Percentiles rank a stretch among this genome's conserved stretches.
Evolutionary conservation across 495 filamentous ascomycete genomes (phyloP).

Genomic region (Apodospora peruviana): DNA sequence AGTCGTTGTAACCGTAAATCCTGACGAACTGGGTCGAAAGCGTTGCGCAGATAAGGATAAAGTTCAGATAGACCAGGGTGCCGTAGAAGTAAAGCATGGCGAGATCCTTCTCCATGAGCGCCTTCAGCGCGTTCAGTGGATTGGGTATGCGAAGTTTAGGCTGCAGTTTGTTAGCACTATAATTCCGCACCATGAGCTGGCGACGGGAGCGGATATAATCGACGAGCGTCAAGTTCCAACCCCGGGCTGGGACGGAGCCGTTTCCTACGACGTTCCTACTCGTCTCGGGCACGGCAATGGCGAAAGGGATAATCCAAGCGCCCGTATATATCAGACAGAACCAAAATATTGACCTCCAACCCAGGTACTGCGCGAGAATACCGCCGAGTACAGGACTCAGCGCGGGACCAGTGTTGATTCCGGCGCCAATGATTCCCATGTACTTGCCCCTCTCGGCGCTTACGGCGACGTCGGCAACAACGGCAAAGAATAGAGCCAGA

Average conservation of each 20-base stretch:
- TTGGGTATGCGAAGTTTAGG: conserved; percentile 62
- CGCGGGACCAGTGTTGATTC: conserved; percentile 48
- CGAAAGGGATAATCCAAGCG: conserved; percentile 46
- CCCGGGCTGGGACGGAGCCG: conserved; percentile 52
- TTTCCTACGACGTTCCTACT: conserved; percentile 66
- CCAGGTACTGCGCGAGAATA: conserved; percentile 55
- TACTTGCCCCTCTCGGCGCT: conserved; percentile 56
- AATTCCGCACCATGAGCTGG: background rate
- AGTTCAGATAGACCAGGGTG: conserved; percentile 47
- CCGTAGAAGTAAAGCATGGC: conserved; percentile 36
- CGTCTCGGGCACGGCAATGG: conserved; percentile 60
- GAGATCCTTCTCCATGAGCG: conserved; percentile 61
- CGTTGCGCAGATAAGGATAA: conserved; percentile 43
- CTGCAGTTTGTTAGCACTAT: conserved; percentile 10
- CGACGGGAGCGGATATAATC: conserved; percentile 34
- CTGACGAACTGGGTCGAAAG: conserved; percentile 54
- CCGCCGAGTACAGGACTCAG: conserved; percentile 63
- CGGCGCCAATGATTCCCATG: conserved; percentile 49
- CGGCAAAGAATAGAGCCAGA: conserved; percentile 53
- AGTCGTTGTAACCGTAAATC: conserved; percentile 61
- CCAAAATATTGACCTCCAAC: conserved; percentile 72
- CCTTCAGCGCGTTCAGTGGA: conserved; percentile 60
- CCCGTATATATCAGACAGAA: conserved; percentile 59
- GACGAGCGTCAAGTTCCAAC: conserved; percentile 48
- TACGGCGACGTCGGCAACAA: conserved; percentile 57